phyloP scores from a whole-genome alignment of 495 filamentous ascomycete genomes.

The Aspergillus nidulans region DNA sequence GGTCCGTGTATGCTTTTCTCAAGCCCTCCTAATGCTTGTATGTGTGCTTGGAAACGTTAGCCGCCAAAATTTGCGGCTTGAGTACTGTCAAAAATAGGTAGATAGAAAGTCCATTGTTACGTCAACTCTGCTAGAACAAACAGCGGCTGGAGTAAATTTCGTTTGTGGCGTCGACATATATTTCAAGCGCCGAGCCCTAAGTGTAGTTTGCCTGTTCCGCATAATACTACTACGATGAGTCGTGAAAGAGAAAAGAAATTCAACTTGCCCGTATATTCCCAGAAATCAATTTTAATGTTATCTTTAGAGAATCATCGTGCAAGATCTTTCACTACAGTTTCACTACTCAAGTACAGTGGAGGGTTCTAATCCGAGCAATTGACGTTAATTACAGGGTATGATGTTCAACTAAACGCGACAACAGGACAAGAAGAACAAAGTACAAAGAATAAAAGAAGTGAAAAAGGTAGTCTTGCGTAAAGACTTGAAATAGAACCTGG shows the following conservation, averaged over 20 bases:
- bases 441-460: neutral
- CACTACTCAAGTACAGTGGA: neutral
- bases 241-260: no score
- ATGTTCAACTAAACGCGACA: neutral
- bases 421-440: neutral
- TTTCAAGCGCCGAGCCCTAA: no score
- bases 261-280: no score
- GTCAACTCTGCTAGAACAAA: neutral
- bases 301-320: no score
- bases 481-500: neutral
- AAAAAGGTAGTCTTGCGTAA: neutral
- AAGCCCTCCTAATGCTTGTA: neutral
- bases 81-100: neutral
- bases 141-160: no score
- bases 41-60: neutral
- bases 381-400: constrained; percentile 1
- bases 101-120: neutral
- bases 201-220: no score
- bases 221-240: no score
- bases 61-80: neutral
- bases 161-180: no score
- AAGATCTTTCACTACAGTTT: no score
- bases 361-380: neutral
- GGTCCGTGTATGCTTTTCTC: neutral
- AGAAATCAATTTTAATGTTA: no score